Conservation (phyloP, 192 early-diverging fungal genomes). For the Coemansia guatemalensis region DNA sequence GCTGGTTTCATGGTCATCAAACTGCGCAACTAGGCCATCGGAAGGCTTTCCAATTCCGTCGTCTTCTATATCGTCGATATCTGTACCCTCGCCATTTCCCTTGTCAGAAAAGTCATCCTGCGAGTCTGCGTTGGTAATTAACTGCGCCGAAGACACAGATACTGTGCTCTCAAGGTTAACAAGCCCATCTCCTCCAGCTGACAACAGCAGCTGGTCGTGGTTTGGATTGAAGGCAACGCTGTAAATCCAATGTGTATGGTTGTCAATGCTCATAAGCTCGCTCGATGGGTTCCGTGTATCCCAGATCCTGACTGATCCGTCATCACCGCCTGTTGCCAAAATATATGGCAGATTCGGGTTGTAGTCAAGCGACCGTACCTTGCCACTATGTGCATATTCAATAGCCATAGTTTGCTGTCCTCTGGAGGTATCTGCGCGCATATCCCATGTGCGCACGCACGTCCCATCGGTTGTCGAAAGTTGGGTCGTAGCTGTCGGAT, state of each 20-base stretch:
- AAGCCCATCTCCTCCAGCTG: constrained; percentile 79
- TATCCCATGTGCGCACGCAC: constrained; percentile 70
- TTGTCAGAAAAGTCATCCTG: constrained; percentile 1
- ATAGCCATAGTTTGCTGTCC: constrained; percentile 16
- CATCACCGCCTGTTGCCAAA: constrained; percentile 84
- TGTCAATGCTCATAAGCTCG: constrained; percentile 65
- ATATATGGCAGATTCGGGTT: constrained; percentile 87
- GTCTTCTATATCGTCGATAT: constrained; percentile 17
- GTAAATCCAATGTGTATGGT: constrained; percentile 92
- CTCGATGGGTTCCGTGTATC: constrained; percentile 62
- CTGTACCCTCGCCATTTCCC: constrained; percentile 17
- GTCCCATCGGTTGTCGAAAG: constrained; percentile 62
- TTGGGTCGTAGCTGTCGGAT: constrained; percentile 16
- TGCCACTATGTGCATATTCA: constrained; percentile 71
- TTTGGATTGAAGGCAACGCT: constrained; percentile 80
- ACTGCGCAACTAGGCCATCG: constrained; percentile 86
- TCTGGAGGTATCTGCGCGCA: constrained; percentile 53
- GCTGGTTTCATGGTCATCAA: constrained; percentile 93
- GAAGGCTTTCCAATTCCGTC: constrained; percentile 32
- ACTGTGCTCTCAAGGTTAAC: constrained; percentile 87
- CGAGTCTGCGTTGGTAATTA: constrained; percentile 15
- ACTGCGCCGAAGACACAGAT: constrained; percentile 78
- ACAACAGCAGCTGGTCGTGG: constrained; percentile 91
- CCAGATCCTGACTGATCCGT: constrained; percentile 87
- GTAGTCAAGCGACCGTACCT: constrained; percentile 72